A percentile compares a stretch with the other conserved stretches of the same genome.
Conservation (phyloP, 2,329 filamentous ascomycete species). For the Diaporthe sp. region DNA sequence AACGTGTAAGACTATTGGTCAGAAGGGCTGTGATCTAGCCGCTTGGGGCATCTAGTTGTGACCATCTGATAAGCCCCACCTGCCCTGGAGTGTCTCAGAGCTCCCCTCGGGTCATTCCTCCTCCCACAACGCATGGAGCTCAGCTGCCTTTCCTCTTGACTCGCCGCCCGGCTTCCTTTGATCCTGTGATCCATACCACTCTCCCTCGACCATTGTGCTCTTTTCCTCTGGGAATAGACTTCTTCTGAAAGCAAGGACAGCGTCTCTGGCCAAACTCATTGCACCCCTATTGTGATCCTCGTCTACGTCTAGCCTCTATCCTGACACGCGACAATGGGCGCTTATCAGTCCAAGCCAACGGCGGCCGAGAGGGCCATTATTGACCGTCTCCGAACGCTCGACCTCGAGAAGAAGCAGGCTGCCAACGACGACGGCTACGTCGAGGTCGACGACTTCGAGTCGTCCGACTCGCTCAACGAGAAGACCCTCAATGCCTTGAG, state of each 20-base stretch:
- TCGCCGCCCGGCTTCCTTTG: neutral
- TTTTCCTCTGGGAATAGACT: neutral
- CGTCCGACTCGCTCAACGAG: slow-evolving; percentile 47
- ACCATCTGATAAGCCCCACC: slow-evolving; percentile 26
- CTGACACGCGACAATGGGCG: slow-evolving; percentile 57
- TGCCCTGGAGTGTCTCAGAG: slow-evolving; percentile 14
- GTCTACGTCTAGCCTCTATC: neutral
- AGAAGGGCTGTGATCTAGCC: neutral
- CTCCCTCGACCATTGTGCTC: neutral
- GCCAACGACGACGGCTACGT: slow-evolving; percentile 65
- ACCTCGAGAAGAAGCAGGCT: slow-evolving; percentile 49
- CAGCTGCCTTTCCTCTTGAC: slow-evolving; percentile 19
- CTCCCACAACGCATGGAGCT: neutral
- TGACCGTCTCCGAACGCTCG: slow-evolving; percentile 59
- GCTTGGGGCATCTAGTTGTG: slow-evolving; percentile 5
- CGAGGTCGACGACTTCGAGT: slow-evolving; percentile 56
- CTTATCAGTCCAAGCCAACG: slow-evolving; percentile 57
- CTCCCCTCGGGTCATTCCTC: slow-evolving; percentile 11
- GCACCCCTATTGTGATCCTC: neutral
- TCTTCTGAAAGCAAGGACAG: neutral
- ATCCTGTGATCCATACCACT: neutral
- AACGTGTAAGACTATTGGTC: slow-evolving; percentile 32
- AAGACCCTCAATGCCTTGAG: slow-evolving; percentile 49
- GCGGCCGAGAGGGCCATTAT: slow-evolving; percentile 59
- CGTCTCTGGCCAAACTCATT: neutral